These are phyloP conservation scores for Backusella psychrophila DNA, from an alignment of 192 early-diverging fungal genomes.

Conservation along the genomic window DNA sequence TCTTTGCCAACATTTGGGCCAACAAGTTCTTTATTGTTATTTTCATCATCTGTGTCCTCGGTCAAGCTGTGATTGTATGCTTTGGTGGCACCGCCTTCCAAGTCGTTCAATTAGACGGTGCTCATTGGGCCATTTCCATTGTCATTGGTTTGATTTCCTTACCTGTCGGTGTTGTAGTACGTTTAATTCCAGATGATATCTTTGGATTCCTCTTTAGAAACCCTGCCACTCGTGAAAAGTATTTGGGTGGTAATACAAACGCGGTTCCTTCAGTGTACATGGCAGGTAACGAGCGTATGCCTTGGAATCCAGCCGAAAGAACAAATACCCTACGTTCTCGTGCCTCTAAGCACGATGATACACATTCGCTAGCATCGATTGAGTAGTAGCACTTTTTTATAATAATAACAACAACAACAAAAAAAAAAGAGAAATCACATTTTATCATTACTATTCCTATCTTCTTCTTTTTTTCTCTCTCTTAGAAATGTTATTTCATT, in stretches of 20 bases:
- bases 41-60: constrained; percentile 65
- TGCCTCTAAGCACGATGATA: background rate
- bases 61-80: constrained; percentile 89
- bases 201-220: constrained; percentile 38
- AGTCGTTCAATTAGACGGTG: constrained; percentile 57
- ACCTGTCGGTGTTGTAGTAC: constrained; percentile 79
- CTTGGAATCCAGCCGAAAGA: constrained; percentile 34
- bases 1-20: constrained; percentile 72
- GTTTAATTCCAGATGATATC: constrained; percentile 74
- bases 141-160: constrained; percentile 74
- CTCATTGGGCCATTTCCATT: constrained; percentile 83
- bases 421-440: background rate
- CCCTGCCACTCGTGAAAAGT: constrained; percentile 17
- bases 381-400: too few species aligned
- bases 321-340: too few species aligned
- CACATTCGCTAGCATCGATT: too few species aligned
- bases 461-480: background rate
- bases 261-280: constrained; percentile 25
- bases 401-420: background rate
- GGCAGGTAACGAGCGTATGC: constrained; percentile 34
- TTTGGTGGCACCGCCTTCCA: constrained; percentile 89
- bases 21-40: constrained; percentile 85
- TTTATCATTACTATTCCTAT: background rate
- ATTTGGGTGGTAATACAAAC: constrained; percentile 15
- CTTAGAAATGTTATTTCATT: too few species aligned